Evolutionary conservation across 176 grass and related monocot genomes (phyloP).

Genomic region (Musa itinerans): DNA sequence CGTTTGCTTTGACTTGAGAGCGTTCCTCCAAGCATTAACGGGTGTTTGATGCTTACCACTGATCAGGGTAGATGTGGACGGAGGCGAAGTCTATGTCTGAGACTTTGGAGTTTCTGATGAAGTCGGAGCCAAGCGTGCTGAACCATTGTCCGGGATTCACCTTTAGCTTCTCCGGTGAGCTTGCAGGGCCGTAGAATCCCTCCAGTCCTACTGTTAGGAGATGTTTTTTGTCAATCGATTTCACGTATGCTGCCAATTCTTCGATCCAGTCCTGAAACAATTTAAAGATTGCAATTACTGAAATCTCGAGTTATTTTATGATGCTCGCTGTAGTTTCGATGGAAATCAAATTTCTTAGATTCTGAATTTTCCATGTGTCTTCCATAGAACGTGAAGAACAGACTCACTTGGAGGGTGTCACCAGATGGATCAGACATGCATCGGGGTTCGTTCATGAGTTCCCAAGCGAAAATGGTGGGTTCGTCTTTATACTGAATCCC

Average conservation of each 20-base stretch:
- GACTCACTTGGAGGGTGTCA: slow-evolving; percentile 72
- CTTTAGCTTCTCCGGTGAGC: slow-evolving; percentile 30
- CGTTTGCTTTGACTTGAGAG: neutral
- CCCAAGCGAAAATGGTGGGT: slow-evolving; percentile 88
- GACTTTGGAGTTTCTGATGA: slow-evolving; percentile 69
- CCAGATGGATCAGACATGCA: slow-evolving; percentile 70
- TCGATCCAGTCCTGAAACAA: slow-evolving; percentile 67
- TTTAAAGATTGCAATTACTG: neutral
- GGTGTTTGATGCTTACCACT: slow-evolving; percentile 33
- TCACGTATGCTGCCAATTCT: slow-evolving; percentile 75
- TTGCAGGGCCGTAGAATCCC: slow-evolving; percentile 81
- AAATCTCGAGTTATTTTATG: neutral
- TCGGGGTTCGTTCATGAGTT: slow-evolving; percentile 96
- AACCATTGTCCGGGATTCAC: slow-evolving; percentile 73
- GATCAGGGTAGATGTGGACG: slow-evolving; percentile 87
- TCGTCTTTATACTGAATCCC: slow-evolving; percentile 85
- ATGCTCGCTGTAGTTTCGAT: neutral
- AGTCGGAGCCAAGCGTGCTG: slow-evolving; percentile 64
- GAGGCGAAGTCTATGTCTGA: slow-evolving; percentile 76
- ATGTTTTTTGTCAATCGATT: slow-evolving; percentile 67
- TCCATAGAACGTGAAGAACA: neutral
- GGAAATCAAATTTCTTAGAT: no score
- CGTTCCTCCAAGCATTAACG: neutral
- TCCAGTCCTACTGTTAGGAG: slow-evolving; percentile 75
- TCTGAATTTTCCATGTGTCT: neutral